Base-by-base conservation (phyloP, 495 filamentous ascomycete species). In the Hypoxylon fragiforme region DNA sequence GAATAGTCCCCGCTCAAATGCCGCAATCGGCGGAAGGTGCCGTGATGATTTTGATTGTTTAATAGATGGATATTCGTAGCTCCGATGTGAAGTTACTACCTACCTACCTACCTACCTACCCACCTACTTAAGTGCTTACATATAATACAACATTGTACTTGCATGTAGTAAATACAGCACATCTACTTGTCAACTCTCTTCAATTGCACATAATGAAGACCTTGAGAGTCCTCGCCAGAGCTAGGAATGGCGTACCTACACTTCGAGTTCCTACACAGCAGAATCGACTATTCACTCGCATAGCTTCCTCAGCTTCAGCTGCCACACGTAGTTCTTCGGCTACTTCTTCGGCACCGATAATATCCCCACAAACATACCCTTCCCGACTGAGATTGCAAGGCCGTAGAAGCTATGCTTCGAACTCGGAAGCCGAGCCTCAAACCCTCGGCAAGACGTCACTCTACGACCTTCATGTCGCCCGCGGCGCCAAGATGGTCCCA, bases 401-500 rank as follows among this genome's bases (percentile, higher is more conserved):
- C 32, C 51, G 48, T 31, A 57, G 61, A 39, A 37, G 21, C 22
- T 73, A 70, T 50, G 55, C 70, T 28, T 28, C 24, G n/a, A n/a
- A n/a, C 16, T 67, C 76, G 19, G 53, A 73, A 13, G 66, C 67
- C 15, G 35, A 53, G 4, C 57, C 70, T 7, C 62, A 60, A 13
- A 50, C 70, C 14, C 76, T 85, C 58, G 73, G 69, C 24, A 87
- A 83, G 66, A 98, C 94, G 1, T 83, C 87, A 21, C 81, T 98
- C 32, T 86, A 95, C 74, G 85, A 92, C 62, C 75, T 97, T 18
- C 92, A 98, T 69, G 57, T 90, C 44, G 71, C 74, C 24, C 73
- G 89, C 66, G 90, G 90, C 58, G 94, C 80, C 34, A 96, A 95
- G 73, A 95, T 98, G 85, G 92, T 97, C 46, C 89, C 89, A n/a